Percentiles rank a stretch among this genome's conserved stretches.
Conservation (phyloP, 1,284 basidiomycete species). For the Inonotus hispidus region DNA sequence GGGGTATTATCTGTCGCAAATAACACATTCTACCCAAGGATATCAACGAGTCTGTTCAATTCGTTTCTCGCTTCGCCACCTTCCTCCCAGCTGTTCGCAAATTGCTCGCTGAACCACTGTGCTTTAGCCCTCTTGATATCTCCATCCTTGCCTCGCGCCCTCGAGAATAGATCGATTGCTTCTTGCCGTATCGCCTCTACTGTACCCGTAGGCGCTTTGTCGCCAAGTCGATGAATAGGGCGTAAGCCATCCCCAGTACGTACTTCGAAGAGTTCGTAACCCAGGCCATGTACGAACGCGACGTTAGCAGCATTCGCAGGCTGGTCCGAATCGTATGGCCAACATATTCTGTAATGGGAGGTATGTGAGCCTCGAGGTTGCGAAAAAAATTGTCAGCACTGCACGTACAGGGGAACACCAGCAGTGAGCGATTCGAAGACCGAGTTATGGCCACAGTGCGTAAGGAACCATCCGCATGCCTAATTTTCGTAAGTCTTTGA, state of each 20-base stretch:
- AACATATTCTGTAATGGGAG: conserved; percentile 23
- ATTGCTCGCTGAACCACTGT: conserved; percentile 1
- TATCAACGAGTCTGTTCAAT: background rate
- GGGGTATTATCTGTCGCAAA: background rate
- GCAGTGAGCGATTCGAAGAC: conserved; percentile 17
- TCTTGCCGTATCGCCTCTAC: conserved; percentile 10
- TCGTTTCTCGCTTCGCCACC: conserved; percentile 3
- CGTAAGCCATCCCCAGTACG: conserved; percentile 24
- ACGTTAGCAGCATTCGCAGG: conserved; percentile 25
- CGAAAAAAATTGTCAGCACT: background rate
- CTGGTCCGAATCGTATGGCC: conserved; percentile 25
- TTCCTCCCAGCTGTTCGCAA: conserved; percentile 1
- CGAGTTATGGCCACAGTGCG: conserved; percentile 20
- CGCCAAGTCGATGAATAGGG: conserved; percentile 18
- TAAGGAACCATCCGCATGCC: conserved; percentile 21
- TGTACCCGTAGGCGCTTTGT: conserved; percentile 7
- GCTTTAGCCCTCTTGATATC: conserved; percentile 9
- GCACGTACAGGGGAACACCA: conserved; percentile 19
- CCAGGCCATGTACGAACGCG: conserved; percentile 22
- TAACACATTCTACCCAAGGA: background rate
- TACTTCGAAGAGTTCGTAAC: conserved; percentile 28
- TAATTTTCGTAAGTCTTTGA: background rate
- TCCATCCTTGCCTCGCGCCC: conserved; percentile 10
- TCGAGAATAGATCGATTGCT: background rate
- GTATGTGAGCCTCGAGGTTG: background rate